Percentiles rank a stretch among this genome's conserved stretches.
These are phyloP conservation scores for Helicostylum pulchrum DNA, from an alignment of 192 early-diverging fungal genomes.

Conservation along the genomic window DNA sequence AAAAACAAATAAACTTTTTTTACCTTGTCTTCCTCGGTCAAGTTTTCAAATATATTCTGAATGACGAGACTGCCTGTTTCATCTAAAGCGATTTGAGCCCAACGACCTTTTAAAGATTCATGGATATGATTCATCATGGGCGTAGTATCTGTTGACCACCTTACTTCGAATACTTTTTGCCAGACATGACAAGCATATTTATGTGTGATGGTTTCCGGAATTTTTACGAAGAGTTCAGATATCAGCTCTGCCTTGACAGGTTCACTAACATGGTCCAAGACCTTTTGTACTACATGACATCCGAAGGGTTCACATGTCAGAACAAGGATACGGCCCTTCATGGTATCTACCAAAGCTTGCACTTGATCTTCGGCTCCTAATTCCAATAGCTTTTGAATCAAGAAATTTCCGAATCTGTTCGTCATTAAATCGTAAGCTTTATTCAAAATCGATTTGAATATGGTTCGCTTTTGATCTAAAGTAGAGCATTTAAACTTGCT, in stretches of 20 bases:
- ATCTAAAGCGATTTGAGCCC: constrained; percentile 68
- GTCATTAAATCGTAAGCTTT: constrained; percentile 61
- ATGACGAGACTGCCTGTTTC: constrained; percentile 76
- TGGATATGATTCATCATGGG: constrained; percentile 62
- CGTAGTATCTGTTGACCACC: constrained; percentile 49
- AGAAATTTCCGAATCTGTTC: constrained; percentile 77
- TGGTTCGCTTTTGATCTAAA: constrained; percentile 45
- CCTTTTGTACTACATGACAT: constrained; percentile 79
- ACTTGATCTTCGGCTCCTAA: constrained; percentile 58
- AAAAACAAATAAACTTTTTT: neutral
- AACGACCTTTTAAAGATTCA: constrained; percentile 52
- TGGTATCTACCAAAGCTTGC: constrained; percentile 49
- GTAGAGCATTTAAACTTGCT: constrained; percentile 62
- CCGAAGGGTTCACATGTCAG: constrained; percentile 74
- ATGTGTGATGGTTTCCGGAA: constrained; percentile 71
- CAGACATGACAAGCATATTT: constrained; percentile 78
- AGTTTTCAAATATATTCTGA: constrained; percentile 77
- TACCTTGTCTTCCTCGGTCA: constrained; percentile 61
- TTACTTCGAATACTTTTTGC: constrained; percentile 76
- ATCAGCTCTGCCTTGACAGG: constrained; percentile 55
- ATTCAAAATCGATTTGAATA: constrained; percentile 58
- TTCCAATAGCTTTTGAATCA: constrained; percentile 70
- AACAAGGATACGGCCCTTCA: constrained; percentile 59
- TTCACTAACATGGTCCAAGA: constrained; percentile 63
- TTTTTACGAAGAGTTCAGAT: constrained; percentile 56